Conservation (phyloP, 148 eudicot species). For the Arctostaphylos glauca region DNA sequence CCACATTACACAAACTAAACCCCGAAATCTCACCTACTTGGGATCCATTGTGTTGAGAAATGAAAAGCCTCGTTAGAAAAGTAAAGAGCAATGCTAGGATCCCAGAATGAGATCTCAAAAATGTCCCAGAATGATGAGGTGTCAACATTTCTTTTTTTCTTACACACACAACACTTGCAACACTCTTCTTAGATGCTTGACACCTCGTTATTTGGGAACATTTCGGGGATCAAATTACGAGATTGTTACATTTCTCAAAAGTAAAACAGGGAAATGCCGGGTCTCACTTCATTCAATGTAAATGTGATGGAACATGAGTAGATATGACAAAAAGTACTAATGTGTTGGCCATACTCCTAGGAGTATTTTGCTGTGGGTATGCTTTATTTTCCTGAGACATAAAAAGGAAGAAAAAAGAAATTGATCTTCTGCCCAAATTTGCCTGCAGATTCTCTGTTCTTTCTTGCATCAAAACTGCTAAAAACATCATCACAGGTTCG, state of each 20-base stretch:
- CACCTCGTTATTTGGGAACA: too few species aligned
- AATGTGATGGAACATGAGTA: not conserved
- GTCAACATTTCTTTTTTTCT: too few species aligned
- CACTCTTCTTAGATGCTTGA: too few species aligned
- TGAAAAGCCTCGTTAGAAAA: not conserved
- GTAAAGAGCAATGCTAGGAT: too few species aligned
- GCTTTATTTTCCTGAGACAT: not conserved
- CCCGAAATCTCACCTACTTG: not conserved
- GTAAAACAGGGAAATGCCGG: not conserved
- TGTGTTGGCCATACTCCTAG: not conserved
- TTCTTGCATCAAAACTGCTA: conserved; percentile 82
- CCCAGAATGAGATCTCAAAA: too few species aligned
- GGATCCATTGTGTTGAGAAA: not conserved
- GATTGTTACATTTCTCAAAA: too few species aligned
- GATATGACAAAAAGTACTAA: not conserved
- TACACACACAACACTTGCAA: too few species aligned
- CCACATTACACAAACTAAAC: not conserved
- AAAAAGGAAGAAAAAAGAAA: not conserved
- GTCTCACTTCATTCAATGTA: not conserved
- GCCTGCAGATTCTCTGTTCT: conserved; percentile 77
- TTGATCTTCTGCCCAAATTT: conserved; percentile 6
- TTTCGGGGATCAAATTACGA: too few species aligned
- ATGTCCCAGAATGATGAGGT: too few species aligned
- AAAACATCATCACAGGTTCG: conserved; percentile 88
- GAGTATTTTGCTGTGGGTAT: not conserved